Conservation (phyloP, 352 stramenopile genomes). For the Phytophthora europaea region DNA sequence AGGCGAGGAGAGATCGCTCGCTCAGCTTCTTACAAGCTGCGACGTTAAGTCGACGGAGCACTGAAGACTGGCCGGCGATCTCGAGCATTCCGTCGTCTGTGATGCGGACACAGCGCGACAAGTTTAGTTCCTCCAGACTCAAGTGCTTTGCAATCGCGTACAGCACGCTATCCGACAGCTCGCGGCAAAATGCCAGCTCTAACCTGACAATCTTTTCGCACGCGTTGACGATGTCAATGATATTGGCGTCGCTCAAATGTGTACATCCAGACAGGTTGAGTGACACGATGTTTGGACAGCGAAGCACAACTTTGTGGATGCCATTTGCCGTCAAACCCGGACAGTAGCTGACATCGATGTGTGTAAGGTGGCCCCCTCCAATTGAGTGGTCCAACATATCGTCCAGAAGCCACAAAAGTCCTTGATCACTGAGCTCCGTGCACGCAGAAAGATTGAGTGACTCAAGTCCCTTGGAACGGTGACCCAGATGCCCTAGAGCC, state of each 20-base stretch:
- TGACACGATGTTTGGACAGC: conserved; percentile 68
- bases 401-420: conserved; percentile 62
- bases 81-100: conserved; percentile 89
- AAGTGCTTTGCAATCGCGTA: conserved; percentile 78
- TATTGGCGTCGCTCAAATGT: conserved; percentile 69
- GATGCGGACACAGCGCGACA: conserved; percentile 78
- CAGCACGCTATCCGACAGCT: conserved; percentile 83
- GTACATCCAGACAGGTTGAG: conserved; percentile 89
- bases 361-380: conserved; percentile 52
- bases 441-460: conserved; percentile 70
- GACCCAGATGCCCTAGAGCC: conserved; percentile 72
- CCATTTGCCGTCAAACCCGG: conserved; percentile 60
- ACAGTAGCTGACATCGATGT: conserved; percentile 89
- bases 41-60: conserved; percentile 75
- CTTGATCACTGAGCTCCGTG: conserved; percentile 72
- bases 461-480: conserved; percentile 63
- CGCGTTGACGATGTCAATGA: conserved; percentile 76
- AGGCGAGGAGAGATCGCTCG: conserved; percentile 52
- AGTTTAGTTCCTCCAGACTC: conserved; percentile 80
- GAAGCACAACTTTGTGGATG: conserved; percentile 65
- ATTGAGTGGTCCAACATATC: conserved; percentile 75
- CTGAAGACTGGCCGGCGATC: conserved; percentile 74
- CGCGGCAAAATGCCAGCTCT: conserved; percentile 83
- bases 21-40: conserved; percentile 88
- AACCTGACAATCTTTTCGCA: conserved; percentile 80